These are phyloP conservation scores for Helianthus annuus DNA, from an alignment of 129 eudicot genomes.

Conservation along the genomic window HanXRQr2.0-SUNRISE NC_035447.2:37583633-37584132, in stretches of 20 bases:
- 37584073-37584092: conserved; percentile 87
- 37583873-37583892: conserved; percentile 60
- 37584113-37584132: conserved; percentile 56
- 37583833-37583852: conserved; percentile 75
- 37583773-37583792: conserved; percentile 87
- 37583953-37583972: conserved; percentile 42
- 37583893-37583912: conserved; percentile 95
- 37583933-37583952: conserved; percentile 62
- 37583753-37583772: conserved; percentile 84
- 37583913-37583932: conserved; percentile 79
- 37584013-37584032: conserved; percentile 81
- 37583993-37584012: conserved; percentile 89
- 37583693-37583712: conserved; percentile 56
- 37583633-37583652: conserved; percentile 56
- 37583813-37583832: conserved; percentile 91
- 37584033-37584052: conserved; percentile 55
- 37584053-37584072: conserved; percentile 55
- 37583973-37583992: conserved; percentile 18
- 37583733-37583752: conserved; percentile 93
- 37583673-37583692: conserved; percentile 64
- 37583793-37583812: conserved; percentile 54
- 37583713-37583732: conserved; percentile 80
- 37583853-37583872: conserved; percentile 59
- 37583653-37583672: conserved; percentile 76
- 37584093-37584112: conserved; percentile 63